A percentile compares a stretch with the other conserved stretches of the same genome.
phyloP scores from a whole-genome alignment of 345 rosid species.

The Pistacia atlantica region DNA sequence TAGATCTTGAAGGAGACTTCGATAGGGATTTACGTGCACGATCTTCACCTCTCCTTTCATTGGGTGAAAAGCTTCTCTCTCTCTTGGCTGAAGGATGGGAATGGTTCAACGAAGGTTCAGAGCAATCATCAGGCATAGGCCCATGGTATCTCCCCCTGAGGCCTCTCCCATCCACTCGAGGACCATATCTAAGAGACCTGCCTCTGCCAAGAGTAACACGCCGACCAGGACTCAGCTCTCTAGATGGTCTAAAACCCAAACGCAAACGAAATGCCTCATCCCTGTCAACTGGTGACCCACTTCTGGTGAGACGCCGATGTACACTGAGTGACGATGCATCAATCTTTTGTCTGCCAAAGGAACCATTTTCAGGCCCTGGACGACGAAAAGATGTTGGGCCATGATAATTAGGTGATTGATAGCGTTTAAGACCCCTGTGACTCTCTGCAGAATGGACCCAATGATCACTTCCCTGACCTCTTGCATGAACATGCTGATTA shows the following conservation, averaged over 20 bases:
- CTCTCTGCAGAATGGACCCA: slow-evolving; percentile 4
- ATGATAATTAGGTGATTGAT: slow-evolving; percentile 13
- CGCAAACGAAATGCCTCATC: slow-evolving; percentile 16
- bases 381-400: neutral
- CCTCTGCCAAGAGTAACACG: slow-evolving; percentile 14
- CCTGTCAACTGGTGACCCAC: slow-evolving; percentile 13
- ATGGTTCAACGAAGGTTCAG: slow-evolving; percentile 12
- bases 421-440: slow-evolving; percentile 3
- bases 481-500: neutral
- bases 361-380: neutral
- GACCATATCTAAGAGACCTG: slow-evolving; percentile 17
- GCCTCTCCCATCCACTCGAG: slow-evolving; percentile 9
- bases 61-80: slow-evolving; percentile 24
- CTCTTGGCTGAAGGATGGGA: slow-evolving; percentile 11
- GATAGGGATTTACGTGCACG: neutral
- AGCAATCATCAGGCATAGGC: slow-evolving; percentile 7
- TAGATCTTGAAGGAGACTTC: slow-evolving; percentile 21
- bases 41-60: slow-evolving; percentile 16
- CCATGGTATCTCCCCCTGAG: slow-evolving; percentile 14
- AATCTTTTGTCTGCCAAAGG: slow-evolving; percentile 8
- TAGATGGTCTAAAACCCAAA: slow-evolving; percentile 11
- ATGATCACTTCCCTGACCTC: slow-evolving; percentile 16
- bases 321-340: slow-evolving; percentile 9
- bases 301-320: slow-evolving; percentile 6
- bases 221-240: slow-evolving; percentile 26